Evolutionary conservation across 2,329 filamentous ascomycete genomes (phyloP), one percentile per base, ranked within the genome.

Genomic region (Aspergillus amoenus): DNA sequence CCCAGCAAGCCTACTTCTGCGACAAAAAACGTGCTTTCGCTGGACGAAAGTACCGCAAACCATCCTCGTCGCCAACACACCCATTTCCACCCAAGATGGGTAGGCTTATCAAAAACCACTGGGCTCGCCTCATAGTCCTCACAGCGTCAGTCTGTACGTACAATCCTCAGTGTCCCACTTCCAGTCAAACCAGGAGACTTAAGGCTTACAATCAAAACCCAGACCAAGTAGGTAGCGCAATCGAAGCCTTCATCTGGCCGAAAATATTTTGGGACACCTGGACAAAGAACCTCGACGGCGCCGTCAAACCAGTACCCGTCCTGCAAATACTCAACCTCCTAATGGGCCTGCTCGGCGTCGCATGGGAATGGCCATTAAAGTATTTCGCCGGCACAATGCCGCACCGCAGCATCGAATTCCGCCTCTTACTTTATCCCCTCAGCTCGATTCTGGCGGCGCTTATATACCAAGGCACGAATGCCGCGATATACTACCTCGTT

Each of bases 51-150:
- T 50, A 21, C 48, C 40, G 9, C 7, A 41, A 7, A 8, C 30
- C 9, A 9, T 42, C 17, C 40, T 27, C 18, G 18, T 52, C 18
- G 27, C 40, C 21, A 47, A 34, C 50, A 37, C n/a, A 21, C 32
- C 48, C 46, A 46, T 21, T 8, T n/a, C 41, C 42, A 18, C 57
- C 45, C 51, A 37, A 63, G 64, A 99, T 99, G 94, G 94, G 94
- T 76, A 94, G 89, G 78, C 87, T 99, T 73, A 97, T 99, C 81
- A 99, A 99, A 84, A 97, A 97, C 81, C 94, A 99, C 81, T 96
- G 91, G 91, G 94, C 92, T 66, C 89, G 94, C 60, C 87, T 99
- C 70, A 94, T 99, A 71, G 84, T 96, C 76, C 81, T 99, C 73
- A 91, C 90, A 27, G 91, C 94, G 39, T 88, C 91, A 66, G 76